Conservation (phyloP, 495 filamentous ascomycete species). For the Neurospora sp. region DNA sequence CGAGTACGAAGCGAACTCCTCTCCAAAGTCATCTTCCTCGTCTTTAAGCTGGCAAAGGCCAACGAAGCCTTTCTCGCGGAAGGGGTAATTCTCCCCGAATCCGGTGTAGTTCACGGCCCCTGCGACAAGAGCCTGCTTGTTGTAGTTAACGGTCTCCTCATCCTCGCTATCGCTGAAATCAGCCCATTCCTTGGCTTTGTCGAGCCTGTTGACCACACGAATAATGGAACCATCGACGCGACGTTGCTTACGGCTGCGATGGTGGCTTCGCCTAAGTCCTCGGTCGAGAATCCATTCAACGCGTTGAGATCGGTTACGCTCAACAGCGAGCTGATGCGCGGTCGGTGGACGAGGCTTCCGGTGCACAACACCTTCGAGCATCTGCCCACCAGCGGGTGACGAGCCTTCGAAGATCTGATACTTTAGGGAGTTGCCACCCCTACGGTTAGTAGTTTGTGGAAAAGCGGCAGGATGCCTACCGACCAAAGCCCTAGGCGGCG, state of each 20-base stretch:
- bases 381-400: slow-evolving; percentile 34
- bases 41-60: slow-evolving; percentile 58
- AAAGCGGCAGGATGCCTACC: slow-evolving; percentile 24
- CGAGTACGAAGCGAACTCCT: slow-evolving; percentile 61
- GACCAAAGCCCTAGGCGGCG: slow-evolving; percentile 40
- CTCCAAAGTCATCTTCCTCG: slow-evolving; percentile 67
- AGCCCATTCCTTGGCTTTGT: slow-evolving; percentile 46
- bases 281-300: slow-evolving; percentile 80
- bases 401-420: slow-evolving; percentile 41
- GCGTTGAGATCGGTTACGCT: slow-evolving; percentile 76
- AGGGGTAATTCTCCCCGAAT: slow-evolving; percentile 13
- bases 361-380: slow-evolving; percentile 32
- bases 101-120: slow-evolving; percentile 4
- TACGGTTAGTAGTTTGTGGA: slow-evolving; percentile 27
- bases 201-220: slow-evolving; percentile 57
- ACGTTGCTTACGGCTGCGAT: slow-evolving; percentile 48
- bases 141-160: slow-evolving; percentile 43
- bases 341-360: slow-evolving; percentile 68
- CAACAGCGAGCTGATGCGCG: slow-evolving; percentile 85
- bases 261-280: slow-evolving; percentile 54
- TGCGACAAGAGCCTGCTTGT: slow-evolving; percentile 10
- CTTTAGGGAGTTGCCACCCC: slow-evolving; percentile 39
- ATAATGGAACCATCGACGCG: slow-evolving; percentile 52
- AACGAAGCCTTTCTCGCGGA: slow-evolving; percentile 50
- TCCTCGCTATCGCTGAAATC: slow-evolving; percentile 73